Percentiles rank a stretch among this genome's conserved stretches.
phyloP scores from a whole-genome alignment of 768 basidiomycete species.

The Paxillus involutus region DNA sequence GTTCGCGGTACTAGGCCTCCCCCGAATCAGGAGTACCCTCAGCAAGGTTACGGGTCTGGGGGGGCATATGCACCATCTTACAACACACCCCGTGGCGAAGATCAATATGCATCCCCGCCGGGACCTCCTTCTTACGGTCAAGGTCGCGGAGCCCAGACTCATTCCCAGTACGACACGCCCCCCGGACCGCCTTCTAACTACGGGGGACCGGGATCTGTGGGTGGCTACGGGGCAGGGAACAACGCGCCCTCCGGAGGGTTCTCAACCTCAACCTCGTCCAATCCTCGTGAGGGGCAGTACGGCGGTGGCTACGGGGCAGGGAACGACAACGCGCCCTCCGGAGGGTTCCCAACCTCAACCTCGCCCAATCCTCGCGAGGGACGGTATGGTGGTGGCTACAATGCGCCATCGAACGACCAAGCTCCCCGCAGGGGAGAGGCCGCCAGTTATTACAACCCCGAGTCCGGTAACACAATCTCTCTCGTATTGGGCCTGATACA shows the following conservation, averaged over 20 bases:
- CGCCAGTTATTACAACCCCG: conserved; percentile 15
- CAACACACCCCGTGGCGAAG: conserved; percentile 5
- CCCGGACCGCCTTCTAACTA: neutral
- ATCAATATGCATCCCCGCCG: conserved; percentile 8
- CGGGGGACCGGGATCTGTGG: neutral
- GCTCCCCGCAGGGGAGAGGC: conserved; percentile 16
- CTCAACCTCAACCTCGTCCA: conserved; percentile 1
- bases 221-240: conserved; percentile 4
- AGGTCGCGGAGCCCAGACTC: neutral
- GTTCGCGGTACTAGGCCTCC: conserved; percentile 6
- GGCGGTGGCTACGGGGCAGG: conserved; percentile 8
- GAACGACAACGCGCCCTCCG: conserved; percentile 9
- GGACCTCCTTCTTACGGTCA: neutral
- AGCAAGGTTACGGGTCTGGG: conserved; percentile 7
- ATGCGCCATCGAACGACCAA: neutral
- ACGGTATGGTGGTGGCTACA: conserved; percentile 5
- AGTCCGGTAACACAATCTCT: conserved; percentile 5
- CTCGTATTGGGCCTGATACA: neutral
- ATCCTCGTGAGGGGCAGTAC: conserved; percentile 3
- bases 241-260: conserved; percentile 20
- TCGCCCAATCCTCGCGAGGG: conserved; percentile 3
- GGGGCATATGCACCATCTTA: neutral
- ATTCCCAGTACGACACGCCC: neutral
- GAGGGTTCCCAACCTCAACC: conserved; percentile 14
- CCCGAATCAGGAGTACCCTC: conserved; percentile 1